Percentiles rank a stretch among this genome's conserved stretches.
These are phyloP conservation scores for Pyrenochaeta sp. DNA, from an alignment of 2,329 filamentous ascomycete genomes.

Conservation along the genomic window DNA sequence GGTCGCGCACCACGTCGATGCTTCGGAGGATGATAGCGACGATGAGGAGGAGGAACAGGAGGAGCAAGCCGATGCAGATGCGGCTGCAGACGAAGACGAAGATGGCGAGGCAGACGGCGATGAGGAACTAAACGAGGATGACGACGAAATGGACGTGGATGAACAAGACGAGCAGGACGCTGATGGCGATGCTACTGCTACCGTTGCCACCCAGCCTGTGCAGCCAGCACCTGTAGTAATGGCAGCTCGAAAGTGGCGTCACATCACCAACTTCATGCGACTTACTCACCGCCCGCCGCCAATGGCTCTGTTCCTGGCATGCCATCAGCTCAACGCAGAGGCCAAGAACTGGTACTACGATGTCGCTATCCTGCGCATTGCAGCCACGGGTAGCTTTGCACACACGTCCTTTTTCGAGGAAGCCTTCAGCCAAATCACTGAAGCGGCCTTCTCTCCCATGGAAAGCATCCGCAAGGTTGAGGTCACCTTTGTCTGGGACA, in stretches of 20 bases:
- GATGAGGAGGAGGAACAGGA: slow-evolving; percentile 11
- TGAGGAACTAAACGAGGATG: slow-evolving; percentile 10
- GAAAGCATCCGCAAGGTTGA: slow-evolving; percentile 43
- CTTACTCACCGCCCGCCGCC: slow-evolving; percentile 41
- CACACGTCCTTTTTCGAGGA: slow-evolving; percentile 44
- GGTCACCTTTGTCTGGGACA: slow-evolving; percentile 44
- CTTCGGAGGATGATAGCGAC: slow-evolving; percentile 15
- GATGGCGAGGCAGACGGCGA: slow-evolving; percentile 11
- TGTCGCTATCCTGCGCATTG: slow-evolving; percentile 34
- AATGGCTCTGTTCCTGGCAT: slow-evolving; percentile 36
- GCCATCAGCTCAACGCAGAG: slow-evolving; percentile 36
- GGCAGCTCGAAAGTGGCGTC: slow-evolving; percentile 38
- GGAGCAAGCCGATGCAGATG: slow-evolving; percentile 9
- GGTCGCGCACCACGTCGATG: slow-evolving; percentile 14
- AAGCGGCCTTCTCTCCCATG: slow-evolving; percentile 42
- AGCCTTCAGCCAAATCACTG: slow-evolving; percentile 34
- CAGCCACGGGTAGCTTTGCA: slow-evolving; percentile 43
- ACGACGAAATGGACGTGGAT: slow-evolving; percentile 5
- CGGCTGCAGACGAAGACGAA: slow-evolving; percentile 9
- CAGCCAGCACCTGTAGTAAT: slow-evolving; percentile 18
- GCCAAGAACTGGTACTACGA: slow-evolving; percentile 46
- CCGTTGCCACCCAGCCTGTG: slow-evolving; percentile 6
- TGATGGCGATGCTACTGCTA: slow-evolving; percentile 5
- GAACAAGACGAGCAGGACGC: slow-evolving; percentile 9
- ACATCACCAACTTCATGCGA: slow-evolving; percentile 44